Base-by-base conservation (phyloP, 2,329 filamentous ascomycete species). In the Neobulgaria alba region DNA sequence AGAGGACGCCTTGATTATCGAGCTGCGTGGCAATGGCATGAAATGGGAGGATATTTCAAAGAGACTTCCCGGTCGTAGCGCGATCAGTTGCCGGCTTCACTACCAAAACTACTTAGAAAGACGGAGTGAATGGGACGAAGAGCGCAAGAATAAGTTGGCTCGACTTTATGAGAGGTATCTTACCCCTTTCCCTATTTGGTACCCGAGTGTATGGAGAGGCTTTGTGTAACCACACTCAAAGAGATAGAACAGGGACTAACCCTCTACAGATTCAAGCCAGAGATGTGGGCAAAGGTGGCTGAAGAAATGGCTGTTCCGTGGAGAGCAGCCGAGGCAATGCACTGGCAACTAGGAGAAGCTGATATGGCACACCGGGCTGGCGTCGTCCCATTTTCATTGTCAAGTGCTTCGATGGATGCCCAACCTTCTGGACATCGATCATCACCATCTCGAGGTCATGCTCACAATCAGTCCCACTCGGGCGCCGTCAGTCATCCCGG, bases 31-130 rank as follows among this genome's bases (percentile, higher is more conserved):
- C 29, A 81, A 81, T 54, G 85, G 86, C 7, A 95, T 95, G 87
- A 96, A 96, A 61, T 96, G 90, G 92, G 90, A 96, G 60, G 90
- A 96, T 63, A 95, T 96, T 56, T 93, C 87, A 47, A 93, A 90
- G 67, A 77, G 82, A 40, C 68, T 96, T 36, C 89, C 88, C 2
- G 90, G 90, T 47, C 78, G 92, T 54, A 95, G 88, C 63, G 82
- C 88, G 42, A 95, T 95, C 57, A 94, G 88, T 55, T 96, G 90
- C 63, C 81, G 90, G 32, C 72, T 96, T 38, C 88, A 95, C 59
- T 96, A 95, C 62, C 90, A 96, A 57, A 98, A 98, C 61, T 96
- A 96, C 61, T 76, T 95, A 39, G 92, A 98, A 63, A 77, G 88
- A 57, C 75, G 88, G 42, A 88, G 85, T 55, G 87, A 94, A 60